A percentile compares a stretch with the other conserved stretches of the same genome.
phyloP scores from a whole-genome alignment of 331 rosid species.

The Rhamnella rubrinervis region DNA sequence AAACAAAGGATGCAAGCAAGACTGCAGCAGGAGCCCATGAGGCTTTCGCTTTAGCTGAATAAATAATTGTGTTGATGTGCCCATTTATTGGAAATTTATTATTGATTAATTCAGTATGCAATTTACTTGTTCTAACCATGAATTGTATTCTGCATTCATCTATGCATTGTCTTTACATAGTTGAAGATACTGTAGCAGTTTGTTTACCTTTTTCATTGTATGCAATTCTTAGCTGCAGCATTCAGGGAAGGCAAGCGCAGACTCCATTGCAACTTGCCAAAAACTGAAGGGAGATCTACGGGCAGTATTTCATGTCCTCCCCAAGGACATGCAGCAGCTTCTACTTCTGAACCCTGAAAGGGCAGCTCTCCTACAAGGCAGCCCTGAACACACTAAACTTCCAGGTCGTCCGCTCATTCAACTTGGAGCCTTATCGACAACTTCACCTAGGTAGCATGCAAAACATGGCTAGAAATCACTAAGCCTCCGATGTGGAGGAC shows the following conservation, averaged over 20 bases:
- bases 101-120: background rate
- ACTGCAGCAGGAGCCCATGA: background rate
- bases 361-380: slow-evolving; percentile 66
- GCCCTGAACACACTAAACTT: slow-evolving; percentile 45
- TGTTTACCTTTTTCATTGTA: slow-evolving; percentile 22
- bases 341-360: slow-evolving; percentile 74
- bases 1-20: background rate
- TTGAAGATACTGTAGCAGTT: slow-evolving; percentile 2
- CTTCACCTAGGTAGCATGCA: slow-evolving; percentile 44
- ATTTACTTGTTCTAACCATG: background rate
- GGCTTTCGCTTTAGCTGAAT: background rate
- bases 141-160: too few species aligned
- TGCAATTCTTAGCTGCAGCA: slow-evolving; percentile 62
- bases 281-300: slow-evolving; percentile 66
- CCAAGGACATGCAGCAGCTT: slow-evolving; percentile 82
- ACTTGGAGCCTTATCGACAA: slow-evolving; percentile 39
- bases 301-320: slow-evolving; percentile 65
- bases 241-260: slow-evolving; percentile 51
- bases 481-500: slow-evolving; percentile 14
- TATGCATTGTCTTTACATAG: background rate
- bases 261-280: slow-evolving; percentile 49
- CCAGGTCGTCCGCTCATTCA: slow-evolving; percentile 45
- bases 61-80: background rate
- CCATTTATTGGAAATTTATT: background rate
- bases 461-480: slow-evolving; percentile 23